Conservation (phyloP, 768 basidiomycete species). For the Boletus pseudopeckii region DNA sequence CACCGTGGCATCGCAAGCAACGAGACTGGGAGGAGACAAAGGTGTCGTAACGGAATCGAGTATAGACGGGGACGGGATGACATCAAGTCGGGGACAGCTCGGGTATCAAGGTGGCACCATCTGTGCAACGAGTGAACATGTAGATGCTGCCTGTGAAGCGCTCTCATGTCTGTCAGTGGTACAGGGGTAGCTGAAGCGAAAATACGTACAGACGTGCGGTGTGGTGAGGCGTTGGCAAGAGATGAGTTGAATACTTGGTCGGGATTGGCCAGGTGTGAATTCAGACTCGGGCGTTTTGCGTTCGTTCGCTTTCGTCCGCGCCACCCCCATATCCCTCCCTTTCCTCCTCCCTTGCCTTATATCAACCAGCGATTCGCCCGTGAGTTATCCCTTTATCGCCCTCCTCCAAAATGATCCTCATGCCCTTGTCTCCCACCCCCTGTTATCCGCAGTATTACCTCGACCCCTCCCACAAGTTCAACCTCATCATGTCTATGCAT, state of each 20-base stretch:
- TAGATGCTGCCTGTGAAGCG: neutral
- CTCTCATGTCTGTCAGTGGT: neutral
- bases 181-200: neutral
- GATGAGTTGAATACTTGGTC: neutral
- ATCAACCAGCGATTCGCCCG: neutral
- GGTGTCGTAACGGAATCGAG: neutral
- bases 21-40: neutral
- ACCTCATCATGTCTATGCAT: slow-evolving; percentile 42
- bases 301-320: neutral
- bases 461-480: slow-evolving; percentile 34
- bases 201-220: neutral
- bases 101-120: neutral
- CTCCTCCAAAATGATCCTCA: slow-evolving; percentile 13
- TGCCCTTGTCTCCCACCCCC: slow-evolving; percentile 19
- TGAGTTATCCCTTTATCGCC: slow-evolving; percentile 5
- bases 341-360: neutral
- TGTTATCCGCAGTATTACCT: slow-evolving; percentile 22
- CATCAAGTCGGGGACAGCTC: neutral
- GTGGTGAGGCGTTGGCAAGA: neutral
- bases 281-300: too few relatives aligned
- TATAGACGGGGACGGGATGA: neutral
- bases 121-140: neutral
- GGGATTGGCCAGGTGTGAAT: neutral
- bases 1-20: neutral
- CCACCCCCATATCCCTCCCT: neutral